phyloP scores from a whole-genome alignment of 1,139 yeast species.

The Meyerozyma smithsonii region DNA sequence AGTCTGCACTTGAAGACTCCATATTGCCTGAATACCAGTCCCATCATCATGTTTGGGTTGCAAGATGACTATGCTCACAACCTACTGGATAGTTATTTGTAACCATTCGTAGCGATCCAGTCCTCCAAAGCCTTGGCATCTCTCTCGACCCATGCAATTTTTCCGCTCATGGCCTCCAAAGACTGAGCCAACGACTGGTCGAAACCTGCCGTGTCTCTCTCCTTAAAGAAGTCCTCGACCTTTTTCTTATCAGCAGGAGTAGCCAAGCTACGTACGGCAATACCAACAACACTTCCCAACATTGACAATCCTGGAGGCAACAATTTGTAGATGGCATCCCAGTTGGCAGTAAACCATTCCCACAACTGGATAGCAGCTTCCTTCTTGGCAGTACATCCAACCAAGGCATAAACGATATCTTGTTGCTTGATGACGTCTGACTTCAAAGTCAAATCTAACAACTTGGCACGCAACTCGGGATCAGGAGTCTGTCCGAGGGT shows the following conservation, averaged over 20 bases:
- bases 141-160: constrained; percentile 62
- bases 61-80: background rate
- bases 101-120: constrained; percentile 51
- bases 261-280: constrained; percentile 64
- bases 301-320: constrained; percentile 82
- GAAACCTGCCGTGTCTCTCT: constrained; percentile 62
- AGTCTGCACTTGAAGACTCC: too few species aligned
- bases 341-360: constrained; percentile 73
- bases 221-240: constrained; percentile 54
- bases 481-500: constrained; percentile 69
- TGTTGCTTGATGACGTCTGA: constrained; percentile 70
- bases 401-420: constrained; percentile 77
- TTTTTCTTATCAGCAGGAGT: constrained; percentile 52
- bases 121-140: constrained; percentile 49
- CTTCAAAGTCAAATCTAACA: constrained; percentile 58
- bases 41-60: too few species aligned
- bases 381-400: constrained; percentile 58
- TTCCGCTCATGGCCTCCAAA: constrained; percentile 60
- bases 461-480: constrained; percentile 52
- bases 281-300: constrained; percentile 66
- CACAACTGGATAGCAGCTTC: constrained; percentile 66
- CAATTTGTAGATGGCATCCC: constrained; percentile 59
- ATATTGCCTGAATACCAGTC: too few species aligned
- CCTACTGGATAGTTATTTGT: constrained; percentile 11
- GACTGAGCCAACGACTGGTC: constrained; percentile 72